Conservation (phyloP, 2,329 filamentous ascomycete species). For the Lachnellula willkommii region DNA sequence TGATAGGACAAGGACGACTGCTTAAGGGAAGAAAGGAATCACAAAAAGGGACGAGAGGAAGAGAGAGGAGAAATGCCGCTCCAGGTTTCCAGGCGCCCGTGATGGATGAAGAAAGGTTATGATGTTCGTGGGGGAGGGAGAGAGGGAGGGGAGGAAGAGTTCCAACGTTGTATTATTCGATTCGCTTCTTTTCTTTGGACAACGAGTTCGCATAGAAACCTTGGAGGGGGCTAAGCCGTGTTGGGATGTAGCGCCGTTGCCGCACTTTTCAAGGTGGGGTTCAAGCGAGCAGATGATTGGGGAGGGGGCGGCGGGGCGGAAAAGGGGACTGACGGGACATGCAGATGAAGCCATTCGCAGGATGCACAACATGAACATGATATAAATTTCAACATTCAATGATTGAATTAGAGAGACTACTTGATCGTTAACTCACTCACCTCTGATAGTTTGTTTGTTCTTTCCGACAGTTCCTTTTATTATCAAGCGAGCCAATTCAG, state of each 20-base stretch:
- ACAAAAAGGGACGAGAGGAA: conserved; percentile 29
- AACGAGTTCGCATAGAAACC: not conserved
- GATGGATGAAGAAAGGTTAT: conserved; percentile 22
- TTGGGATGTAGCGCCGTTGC: too few relatives aligned
- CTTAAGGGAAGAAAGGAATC: conserved; percentile 27
- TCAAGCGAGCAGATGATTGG: not conserved
- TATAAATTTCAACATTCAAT: too few relatives aligned
- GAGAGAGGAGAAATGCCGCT: conserved; percentile 31
- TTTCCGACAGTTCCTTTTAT: too few relatives aligned
- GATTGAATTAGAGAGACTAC: too few relatives aligned
- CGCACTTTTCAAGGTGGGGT: not conserved
- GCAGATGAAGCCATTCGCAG: too few relatives aligned
- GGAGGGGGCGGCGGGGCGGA: not conserved
- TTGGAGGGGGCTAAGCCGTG: too few relatives aligned
- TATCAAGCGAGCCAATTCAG: too few relatives aligned
- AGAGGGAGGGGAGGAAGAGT: conserved; percentile 5
- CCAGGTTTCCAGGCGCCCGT: conserved; percentile 27
- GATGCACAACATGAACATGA: too few relatives aligned
- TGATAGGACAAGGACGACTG: conserved; percentile 17
- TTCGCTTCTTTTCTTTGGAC: too few relatives aligned
- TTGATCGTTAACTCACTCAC: too few relatives aligned
- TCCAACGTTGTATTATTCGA: not conserved
- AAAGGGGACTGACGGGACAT: too few relatives aligned
- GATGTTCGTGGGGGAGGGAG: conserved; percentile 12
- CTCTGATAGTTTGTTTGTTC: too few relatives aligned